phyloP scores from a whole-genome alignment of 352 stramenopile species.

The Pilasporangium apinafurcum region DNA sequence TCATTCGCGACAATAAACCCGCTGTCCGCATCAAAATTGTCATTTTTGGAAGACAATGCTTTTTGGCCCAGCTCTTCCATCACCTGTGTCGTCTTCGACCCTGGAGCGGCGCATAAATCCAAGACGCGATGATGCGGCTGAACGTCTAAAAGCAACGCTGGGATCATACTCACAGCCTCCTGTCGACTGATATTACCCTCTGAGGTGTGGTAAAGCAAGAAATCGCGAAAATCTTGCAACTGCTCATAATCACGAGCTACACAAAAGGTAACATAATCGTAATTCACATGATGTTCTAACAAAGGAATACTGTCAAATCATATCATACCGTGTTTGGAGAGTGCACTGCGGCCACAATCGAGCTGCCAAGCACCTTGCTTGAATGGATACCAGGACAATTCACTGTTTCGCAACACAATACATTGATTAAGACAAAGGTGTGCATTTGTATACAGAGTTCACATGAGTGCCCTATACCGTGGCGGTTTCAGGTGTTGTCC shows the following conservation, averaged over 20 bases:
- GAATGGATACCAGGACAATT: conserved; percentile 59
- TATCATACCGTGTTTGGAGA: conserved; percentile 46
- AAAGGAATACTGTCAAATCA: too few relatives aligned
- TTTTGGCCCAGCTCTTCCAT: conserved; percentile 73
- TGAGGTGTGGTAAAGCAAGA: conserved; percentile 88
- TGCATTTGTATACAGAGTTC: not conserved
- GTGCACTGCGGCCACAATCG: conserved; percentile 55
- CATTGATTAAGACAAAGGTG: not conserved
- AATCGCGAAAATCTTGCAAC: conserved; percentile 88
- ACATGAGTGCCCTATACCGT: conserved; percentile 7
- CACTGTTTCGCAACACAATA: conserved; percentile 10
- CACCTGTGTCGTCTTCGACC: conserved; percentile 98
- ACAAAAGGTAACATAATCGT: not conserved
- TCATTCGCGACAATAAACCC: conserved; percentile 96
- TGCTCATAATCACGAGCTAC: conserved; percentile 40
- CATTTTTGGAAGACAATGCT: conserved; percentile 4
- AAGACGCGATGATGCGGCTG: conserved; percentile 75
- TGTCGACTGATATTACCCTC: conserved; percentile 93
- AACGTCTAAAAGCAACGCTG: conserved; percentile 93
- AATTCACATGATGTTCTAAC: not conserved
- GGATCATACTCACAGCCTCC: conserved; percentile 98
- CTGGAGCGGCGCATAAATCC: conserved; percentile 90
- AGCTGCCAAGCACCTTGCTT: conserved; percentile 63
- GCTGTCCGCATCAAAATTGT: not conserved
- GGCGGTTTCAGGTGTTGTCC: conserved; percentile 26